phyloP scores from a whole-genome alignment of 495 filamentous ascomycete genomes.

The Penicillium lividum region DNA sequence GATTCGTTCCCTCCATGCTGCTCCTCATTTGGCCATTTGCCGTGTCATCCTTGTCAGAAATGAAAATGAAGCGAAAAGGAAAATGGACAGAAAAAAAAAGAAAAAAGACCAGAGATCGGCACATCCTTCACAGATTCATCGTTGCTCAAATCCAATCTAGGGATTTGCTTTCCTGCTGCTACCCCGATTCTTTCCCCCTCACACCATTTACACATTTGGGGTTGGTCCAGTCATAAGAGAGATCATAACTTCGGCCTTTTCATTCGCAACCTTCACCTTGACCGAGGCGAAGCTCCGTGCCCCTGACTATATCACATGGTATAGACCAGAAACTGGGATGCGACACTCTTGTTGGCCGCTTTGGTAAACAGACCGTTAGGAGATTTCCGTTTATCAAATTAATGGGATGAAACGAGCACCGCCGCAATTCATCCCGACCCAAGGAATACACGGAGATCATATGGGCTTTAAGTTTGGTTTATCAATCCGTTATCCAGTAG shows the following conservation, averaged over 20 bases:
- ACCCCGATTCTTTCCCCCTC: background rate
- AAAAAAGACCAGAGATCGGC: constrained; percentile 23
- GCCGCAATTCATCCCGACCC: constrained; percentile 23
- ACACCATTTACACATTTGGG: background rate
- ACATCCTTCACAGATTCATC: constrained; percentile 21
- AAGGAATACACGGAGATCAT: constrained; percentile 32
- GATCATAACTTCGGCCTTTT: constrained; percentile 18
- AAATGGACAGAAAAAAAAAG: background rate
- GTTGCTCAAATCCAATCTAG: constrained; percentile 8
- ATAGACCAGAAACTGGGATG: constrained; percentile 14
- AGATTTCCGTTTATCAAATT: constrained; percentile 6
- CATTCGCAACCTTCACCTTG: constrained; percentile 17
- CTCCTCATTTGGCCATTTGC: constrained; percentile 29
- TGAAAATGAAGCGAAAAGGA: background rate
- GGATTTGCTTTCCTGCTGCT: constrained; percentile 12
- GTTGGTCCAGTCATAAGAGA: constrained; percentile 18
- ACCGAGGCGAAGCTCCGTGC: constrained; percentile 21
- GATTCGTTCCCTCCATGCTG: constrained; percentile 26
- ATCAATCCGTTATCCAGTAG: constrained; percentile 40
- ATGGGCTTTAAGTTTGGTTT: constrained; percentile 44
- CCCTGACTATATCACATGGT: constrained; percentile 21
- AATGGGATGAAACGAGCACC: constrained; percentile 24
- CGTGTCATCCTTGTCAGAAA: constrained; percentile 12
- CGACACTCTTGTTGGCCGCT: constrained; percentile 24
- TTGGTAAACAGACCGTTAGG: constrained; percentile 24